Base-by-base conservation (phyloP, 129 eudicot species). In the Ambrosia trifida region DNA sequence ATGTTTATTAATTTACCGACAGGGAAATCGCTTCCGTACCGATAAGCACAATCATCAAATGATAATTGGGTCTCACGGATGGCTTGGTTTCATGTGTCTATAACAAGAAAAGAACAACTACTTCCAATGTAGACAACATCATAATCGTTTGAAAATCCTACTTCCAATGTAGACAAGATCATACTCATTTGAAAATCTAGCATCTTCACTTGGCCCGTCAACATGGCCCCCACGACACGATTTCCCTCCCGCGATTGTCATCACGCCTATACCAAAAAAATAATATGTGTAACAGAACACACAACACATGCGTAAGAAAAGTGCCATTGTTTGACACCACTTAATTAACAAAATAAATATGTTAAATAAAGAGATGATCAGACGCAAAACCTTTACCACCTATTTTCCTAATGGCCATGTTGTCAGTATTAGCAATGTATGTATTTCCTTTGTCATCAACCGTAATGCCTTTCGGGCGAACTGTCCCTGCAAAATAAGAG, bases 191-290 rank as follows among this genome's bases (percentile, higher is more conserved):
- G 98, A 94, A 75, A 94, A 94, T 53, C 84, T 87, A 35, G 98
- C 98, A 80, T 89, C 97, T 71, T 89, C 96, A 68, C 98, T 94
- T 41, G 96, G 98, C 68, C 98, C 98, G 72, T 93, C 98, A 9
- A 89, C 96, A 58, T 94, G 98, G n/a, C 91, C 90, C 68, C 90
- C 96, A 53, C 89, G 91, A 41, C 85, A 83, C 80, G 64, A 45
- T 82, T 89, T 93, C 8, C 96, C 96, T 69, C 96, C 96, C 0
- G 98, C 98, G 70, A 94, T 89, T 17, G 98, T 94, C 62, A 96
- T 89, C 74, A 94, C 88, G 33, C 95, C 98, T 94, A 77, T 63
- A 60, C 70, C 35, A 32, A 32, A 24, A 4, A 36, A n/a, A 41
- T 24, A 24, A 24, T 24, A 24, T 1, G 28, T 24, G 28, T 24